Conservation (phyloP, 2,329 filamentous ascomycete genomes). For the Pseudodiploospora longispora region DNA sequence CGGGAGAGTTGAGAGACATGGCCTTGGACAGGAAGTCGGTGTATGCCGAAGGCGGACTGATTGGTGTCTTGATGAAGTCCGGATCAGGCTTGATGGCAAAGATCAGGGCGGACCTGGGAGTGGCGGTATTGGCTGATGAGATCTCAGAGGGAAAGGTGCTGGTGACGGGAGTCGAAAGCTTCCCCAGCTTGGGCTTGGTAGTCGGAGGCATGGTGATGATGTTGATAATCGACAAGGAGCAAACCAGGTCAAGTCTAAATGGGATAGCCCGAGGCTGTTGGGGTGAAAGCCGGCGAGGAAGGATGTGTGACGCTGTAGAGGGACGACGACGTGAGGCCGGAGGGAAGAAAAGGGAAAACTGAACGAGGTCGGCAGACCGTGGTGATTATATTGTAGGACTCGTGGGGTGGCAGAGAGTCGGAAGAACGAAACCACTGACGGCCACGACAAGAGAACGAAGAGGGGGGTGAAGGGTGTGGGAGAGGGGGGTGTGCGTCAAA, state of each 20-base stretch:
- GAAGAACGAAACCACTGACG: not conserved
- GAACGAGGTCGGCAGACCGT: conserved; percentile 8
- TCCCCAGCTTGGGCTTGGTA: conserved; percentile 51
- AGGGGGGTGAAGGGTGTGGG: conserved; percentile 6
- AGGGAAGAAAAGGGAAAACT: conserved; percentile 4
- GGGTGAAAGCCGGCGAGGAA: too few relatives aligned
- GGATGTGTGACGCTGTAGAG: not conserved
- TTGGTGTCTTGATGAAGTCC: conserved; percentile 73
- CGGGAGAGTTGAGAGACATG: conserved; percentile 66
- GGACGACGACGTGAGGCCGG: conserved; percentile 9
- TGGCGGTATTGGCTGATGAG: conserved; percentile 57
- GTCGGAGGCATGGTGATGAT: conserved; percentile 37
- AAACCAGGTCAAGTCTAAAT: too few relatives aligned
- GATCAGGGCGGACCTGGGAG: conserved; percentile 50
- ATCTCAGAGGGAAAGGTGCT: conserved; percentile 55
- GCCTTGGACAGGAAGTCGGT: conserved; percentile 80
- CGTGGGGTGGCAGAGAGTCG: not conserved
- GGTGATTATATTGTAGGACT: conserved; percentile 9
- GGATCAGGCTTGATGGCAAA: conserved; percentile 33
- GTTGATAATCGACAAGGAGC: conserved; percentile 1
- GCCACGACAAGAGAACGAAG: conserved; percentile 8
- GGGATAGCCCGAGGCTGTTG: too few relatives aligned
- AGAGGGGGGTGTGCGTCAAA: not conserved
- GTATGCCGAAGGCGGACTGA: conserved; percentile 84
- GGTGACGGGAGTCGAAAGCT: conserved; percentile 55